Evolutionary conservation across 257 asterid species (phyloP).

Genomic region (Fraxinus americana): DNA sequence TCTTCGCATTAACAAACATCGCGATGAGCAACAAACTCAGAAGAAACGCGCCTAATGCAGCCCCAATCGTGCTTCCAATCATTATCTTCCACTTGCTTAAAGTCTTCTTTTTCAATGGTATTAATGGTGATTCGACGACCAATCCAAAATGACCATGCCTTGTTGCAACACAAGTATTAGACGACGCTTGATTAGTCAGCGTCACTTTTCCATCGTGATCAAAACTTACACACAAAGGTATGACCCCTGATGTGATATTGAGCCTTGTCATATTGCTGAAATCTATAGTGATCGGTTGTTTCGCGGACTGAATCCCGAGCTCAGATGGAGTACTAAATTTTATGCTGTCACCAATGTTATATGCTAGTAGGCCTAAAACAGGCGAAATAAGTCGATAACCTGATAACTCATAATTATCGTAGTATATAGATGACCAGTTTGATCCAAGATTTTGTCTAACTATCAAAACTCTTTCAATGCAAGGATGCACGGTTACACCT

Average conservation of each 20-base stretch:
- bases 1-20: conserved; percentile 66
- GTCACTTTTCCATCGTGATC: conserved; percentile 59
- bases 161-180: conserved; percentile 50
- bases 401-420: conserved; percentile 54
- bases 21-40: conserved; percentile 68
- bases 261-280: conserved; percentile 37
- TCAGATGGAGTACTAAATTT: conserved; percentile 47
- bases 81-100: conserved; percentile 58
- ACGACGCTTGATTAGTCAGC: conserved; percentile 40
- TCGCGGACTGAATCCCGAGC: conserved; percentile 38
- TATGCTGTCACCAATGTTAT: conserved; percentile 39
- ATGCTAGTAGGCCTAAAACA: conserved; percentile 63
- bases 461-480: conserved; percentile 57
- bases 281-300: conserved; percentile 59
- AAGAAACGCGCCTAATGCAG: conserved; percentile 65
- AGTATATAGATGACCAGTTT: conserved; percentile 72
- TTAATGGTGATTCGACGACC: conserved; percentile 65
- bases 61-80: conserved; percentile 68
- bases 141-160: conserved; percentile 68
- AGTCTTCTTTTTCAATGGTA: conserved; percentile 59
- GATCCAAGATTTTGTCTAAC: conserved; percentile 62
- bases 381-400: conserved; percentile 78
- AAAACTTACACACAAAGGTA: conserved; percentile 73
- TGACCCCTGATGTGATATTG: conserved; percentile 38
- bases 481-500: conserved; percentile 53